These are phyloP conservation scores for Myxozyma kluyveri DNA, from an alignment of 805 yeast genomes.

Conservation along the genomic window DNA sequence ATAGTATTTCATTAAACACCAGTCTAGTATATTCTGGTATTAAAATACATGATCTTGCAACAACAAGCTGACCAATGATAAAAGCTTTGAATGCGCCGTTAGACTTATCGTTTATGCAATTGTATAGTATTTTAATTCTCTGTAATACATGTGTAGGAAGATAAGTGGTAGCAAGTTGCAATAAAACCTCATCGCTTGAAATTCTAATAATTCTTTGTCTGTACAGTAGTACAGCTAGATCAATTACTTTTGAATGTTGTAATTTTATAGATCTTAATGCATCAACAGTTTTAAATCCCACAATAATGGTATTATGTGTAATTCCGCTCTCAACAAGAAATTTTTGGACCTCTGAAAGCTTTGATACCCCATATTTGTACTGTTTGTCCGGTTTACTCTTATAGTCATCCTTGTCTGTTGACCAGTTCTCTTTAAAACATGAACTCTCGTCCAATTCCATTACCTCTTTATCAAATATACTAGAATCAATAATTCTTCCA, in stretches of 20 bases:
- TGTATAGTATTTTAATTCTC: too few relatives aligned
- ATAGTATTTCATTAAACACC: background rate
- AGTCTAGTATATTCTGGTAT: background rate
- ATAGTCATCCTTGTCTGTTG: background rate
- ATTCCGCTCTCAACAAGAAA: background rate
- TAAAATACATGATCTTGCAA: background rate
- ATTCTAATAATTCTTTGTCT: too few relatives aligned
- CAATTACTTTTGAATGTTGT: background rate
- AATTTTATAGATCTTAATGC: background rate
- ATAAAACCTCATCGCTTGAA: too few relatives aligned
- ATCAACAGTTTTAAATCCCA: background rate
- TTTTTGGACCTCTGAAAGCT: background rate
- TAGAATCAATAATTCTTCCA: background rate
- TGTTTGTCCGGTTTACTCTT: background rate
- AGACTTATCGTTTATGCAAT: too few relatives aligned
- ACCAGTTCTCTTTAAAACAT: background rate
- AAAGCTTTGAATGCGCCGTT: too few relatives aligned
- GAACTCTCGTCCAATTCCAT: background rate
- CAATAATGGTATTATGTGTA: background rate
- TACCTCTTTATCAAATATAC: too few relatives aligned
- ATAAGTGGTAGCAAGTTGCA: too few relatives aligned
- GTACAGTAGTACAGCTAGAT: too few relatives aligned
- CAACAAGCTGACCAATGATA: background rate
- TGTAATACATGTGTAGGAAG: too few relatives aligned
- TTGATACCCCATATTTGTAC: too few relatives aligned